phyloP scores from a whole-genome alignment of 345 rosid genomes.

The Gossypium mustelinum region DNA sequence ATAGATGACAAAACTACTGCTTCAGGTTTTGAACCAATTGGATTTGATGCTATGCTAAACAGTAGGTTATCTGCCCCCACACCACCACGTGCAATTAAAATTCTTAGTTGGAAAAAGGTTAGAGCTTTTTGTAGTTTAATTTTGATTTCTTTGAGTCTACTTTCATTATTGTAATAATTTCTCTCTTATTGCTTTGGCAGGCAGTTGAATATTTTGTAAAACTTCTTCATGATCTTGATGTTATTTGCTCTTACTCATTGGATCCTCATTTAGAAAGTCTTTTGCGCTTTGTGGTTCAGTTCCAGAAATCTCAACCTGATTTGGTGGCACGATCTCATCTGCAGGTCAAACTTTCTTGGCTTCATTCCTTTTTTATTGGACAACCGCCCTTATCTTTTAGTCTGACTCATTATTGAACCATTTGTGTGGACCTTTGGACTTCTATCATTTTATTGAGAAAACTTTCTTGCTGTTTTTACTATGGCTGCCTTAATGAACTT shows the following conservation, averaged over 20 bases:
- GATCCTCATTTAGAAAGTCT: constrained; percentile 66
- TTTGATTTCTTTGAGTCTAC: constrained; percentile 5
- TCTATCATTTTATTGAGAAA: not conserved
- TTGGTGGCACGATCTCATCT: constrained; percentile 93
- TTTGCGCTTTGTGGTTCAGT: constrained; percentile 68
- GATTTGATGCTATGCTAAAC: constrained; percentile 88
- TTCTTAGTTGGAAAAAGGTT: constrained; percentile 87
- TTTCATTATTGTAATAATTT: constrained; percentile 19
- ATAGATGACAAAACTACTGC: constrained; percentile 77
- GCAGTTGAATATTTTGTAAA: constrained; percentile 80
- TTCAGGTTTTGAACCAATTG: constrained; percentile 71
- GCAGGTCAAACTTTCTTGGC: constrained; percentile 50
- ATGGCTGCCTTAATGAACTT: not conserved
- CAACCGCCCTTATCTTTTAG: not conserved
- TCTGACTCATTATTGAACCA: not conserved
- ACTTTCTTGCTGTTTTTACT: not conserved
- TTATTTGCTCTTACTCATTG: constrained; percentile 62
- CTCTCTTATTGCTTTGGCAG: constrained; percentile 40
- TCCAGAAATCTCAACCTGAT: constrained; percentile 89
- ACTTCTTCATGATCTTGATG: constrained; percentile 88
- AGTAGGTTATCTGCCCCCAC: constrained; percentile 87
- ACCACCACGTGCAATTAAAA: constrained; percentile 89
- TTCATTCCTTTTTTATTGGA: not conserved
- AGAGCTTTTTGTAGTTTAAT: constrained; percentile 15
- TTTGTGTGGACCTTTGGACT: not conserved